Conservation (phyloP, 2,329 filamentous ascomycete species). For the Penicillium sp. region DNA sequence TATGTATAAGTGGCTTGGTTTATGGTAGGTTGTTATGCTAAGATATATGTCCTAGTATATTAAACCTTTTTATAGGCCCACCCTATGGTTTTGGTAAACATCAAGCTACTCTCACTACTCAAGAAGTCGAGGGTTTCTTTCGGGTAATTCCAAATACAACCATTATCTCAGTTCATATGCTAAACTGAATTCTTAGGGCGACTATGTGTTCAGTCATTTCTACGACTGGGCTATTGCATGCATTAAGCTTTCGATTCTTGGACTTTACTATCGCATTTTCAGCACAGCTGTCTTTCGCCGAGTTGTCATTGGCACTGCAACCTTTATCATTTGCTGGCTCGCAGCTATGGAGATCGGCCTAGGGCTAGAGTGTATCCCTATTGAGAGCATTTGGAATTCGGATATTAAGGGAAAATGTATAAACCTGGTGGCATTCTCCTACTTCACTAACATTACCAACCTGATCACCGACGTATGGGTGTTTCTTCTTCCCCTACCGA, state of each 20-base stretch:
- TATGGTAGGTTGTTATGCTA: not conserved
- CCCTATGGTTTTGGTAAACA: not conserved
- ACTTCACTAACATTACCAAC: not conserved
- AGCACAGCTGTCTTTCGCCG: not conserved
- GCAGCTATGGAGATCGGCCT: not conserved
- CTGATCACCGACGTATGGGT: not conserved
- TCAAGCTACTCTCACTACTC: not conserved
- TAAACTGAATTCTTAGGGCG: not conserved
- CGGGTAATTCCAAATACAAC: not conserved
- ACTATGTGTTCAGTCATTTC: not conserved
- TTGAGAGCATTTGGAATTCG: not conserved
- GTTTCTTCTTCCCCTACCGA: not conserved
- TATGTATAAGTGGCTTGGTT: not conserved
- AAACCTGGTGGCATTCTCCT: not conserved
- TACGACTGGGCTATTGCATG: not conserved
- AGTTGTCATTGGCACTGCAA: not conserved
- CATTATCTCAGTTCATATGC: not conserved
- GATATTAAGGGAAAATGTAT: not conserved
- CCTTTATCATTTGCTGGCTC: not conserved
- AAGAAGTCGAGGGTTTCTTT: not conserved
- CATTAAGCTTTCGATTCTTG: not conserved
- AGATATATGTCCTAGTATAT: not conserved
- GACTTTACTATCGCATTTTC: not conserved
- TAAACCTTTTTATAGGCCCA: not conserved
- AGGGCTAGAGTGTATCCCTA: not conserved